Percentiles rank a stretch among this genome's conserved stretches.
Evolutionary conservation across 2,329 filamentous ascomycete genomes (phyloP).

Genomic region (Microdochium bolleyi): DNA sequence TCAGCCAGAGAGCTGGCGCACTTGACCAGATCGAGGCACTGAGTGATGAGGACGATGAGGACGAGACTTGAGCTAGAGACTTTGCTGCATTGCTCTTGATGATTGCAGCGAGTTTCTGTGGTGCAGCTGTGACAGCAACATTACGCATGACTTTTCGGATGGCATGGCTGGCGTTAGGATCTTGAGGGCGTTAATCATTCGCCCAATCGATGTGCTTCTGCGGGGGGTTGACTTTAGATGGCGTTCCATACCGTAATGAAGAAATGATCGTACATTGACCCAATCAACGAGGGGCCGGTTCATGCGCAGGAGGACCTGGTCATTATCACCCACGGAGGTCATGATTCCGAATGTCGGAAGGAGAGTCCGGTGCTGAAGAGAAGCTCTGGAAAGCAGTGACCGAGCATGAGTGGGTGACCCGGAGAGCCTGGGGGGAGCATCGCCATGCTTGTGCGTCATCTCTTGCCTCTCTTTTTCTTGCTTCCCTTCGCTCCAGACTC

Average conservation of each 20-base stretch:
- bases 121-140: not conserved
- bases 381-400: too few relatives aligned
- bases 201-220: not conserved
- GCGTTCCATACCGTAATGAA: not conserved
- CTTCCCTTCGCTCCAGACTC: slow-evolving; percentile 11
- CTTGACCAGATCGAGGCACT: slow-evolving; percentile 87
- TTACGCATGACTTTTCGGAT: not conserved
- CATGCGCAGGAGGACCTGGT: too few relatives aligned
- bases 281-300: too few relatives aligned
- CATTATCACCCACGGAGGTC: too few relatives aligned
- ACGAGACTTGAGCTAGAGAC: slow-evolving; percentile 5
- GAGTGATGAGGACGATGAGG: slow-evolving; percentile 58
- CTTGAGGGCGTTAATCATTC: not conserved
- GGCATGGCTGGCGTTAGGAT: not conserved
- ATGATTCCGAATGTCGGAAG: too few relatives aligned
- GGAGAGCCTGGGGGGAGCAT: too few relatives aligned
- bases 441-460: not conserved
- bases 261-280: too few relatives aligned
- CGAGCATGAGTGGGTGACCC: too few relatives aligned
- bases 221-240: not conserved
- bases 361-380: too few relatives aligned
- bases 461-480: slow-evolving; percentile 30
- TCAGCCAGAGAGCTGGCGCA: slow-evolving; percentile 59
- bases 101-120: not conserved
- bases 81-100: not conserved